These are phyloP conservation scores for Spizellomyces punctatus DNA, from an alignment of 192 early-diverging fungal genomes.

Conservation along the genomic window DNA sequence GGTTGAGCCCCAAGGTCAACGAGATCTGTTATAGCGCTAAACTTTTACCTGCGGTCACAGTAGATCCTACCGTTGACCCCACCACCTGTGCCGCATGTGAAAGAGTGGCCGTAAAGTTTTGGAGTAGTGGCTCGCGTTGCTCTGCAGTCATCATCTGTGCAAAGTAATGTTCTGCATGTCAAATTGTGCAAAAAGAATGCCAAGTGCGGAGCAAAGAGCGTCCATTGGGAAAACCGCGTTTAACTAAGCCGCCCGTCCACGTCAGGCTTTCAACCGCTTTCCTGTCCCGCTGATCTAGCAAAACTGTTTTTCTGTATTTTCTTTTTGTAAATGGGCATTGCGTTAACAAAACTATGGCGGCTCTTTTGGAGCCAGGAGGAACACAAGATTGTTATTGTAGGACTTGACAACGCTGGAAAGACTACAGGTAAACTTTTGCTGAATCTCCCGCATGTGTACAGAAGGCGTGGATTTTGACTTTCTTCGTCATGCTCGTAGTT, in stretches of 20 bases:
- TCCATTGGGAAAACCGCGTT: no score
- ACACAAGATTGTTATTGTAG: conserved; percentile 72
- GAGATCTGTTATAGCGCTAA: background rate
- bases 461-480: background rate
- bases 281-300: no score
- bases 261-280: no score
- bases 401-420: conserved; percentile 74
- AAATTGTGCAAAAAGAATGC: no score
- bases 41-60: conserved; percentile 19
- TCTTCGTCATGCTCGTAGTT: background rate
- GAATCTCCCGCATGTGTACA: conserved; percentile 1
- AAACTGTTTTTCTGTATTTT: no score
- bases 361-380: conserved; percentile 61
- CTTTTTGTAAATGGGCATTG: conserved; percentile 49
- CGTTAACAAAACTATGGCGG: conserved; percentile 62
- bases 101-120: conserved; percentile 13
- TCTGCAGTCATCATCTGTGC: background rate
- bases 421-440: conserved; percentile 48
- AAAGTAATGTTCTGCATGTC: no score
- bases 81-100: conserved; percentile 6
- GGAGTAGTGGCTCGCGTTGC: conserved; percentile 12
- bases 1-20: background rate
- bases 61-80: conserved; percentile 17
- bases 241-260: no score
- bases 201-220: no score